A percentile compares a stretch with the other conserved stretches of the same genome.
phyloP scores from a whole-genome alignment of 768 basidiomycete genomes.

The Amanita pseudoporphyria region DNA sequence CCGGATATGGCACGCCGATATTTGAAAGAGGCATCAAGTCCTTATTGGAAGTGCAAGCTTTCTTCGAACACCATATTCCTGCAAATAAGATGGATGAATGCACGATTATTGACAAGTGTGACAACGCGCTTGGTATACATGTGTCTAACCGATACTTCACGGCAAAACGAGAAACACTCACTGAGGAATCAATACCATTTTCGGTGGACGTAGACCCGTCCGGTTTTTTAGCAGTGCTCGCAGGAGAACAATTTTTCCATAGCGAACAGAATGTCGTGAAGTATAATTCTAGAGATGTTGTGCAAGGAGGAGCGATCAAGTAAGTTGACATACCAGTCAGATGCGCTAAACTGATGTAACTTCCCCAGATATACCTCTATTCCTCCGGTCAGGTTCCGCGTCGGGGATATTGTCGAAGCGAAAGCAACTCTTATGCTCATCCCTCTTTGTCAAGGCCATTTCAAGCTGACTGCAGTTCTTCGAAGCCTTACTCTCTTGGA shows the following conservation, averaged over 20 bases:
- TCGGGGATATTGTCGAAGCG: background rate
- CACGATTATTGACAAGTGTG: background rate
- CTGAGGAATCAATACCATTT: background rate
- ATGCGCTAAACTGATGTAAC: too few relatives aligned
- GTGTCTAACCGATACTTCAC: background rate
- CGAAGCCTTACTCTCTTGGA: too few relatives aligned
- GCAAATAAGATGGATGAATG: too few relatives aligned
- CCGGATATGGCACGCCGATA: slow-evolving; percentile 3
- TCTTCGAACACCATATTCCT: too few relatives aligned
- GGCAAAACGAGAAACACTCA: background rate
- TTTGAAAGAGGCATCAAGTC: slow-evolving; percentile 2
- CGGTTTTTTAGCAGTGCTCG: background rate
- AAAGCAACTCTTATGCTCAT: background rate
- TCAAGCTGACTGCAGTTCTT: too few relatives aligned
- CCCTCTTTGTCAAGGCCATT: too few relatives aligned
- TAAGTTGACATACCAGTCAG: background rate
- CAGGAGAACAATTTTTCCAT: too few relatives aligned
- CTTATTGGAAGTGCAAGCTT: too few relatives aligned
- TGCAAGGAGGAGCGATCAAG: background rate
- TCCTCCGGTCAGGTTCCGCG: too few relatives aligned
- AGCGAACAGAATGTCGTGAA: background rate
- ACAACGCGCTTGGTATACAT: background rate
- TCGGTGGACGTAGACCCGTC: background rate
- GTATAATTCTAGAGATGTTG: background rate
- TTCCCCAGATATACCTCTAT: background rate